Percentiles rank a stretch among this genome's conserved stretches.
Conservation (phyloP, 2,329 filamentous ascomycete species). For the Ceratocystis eucalypticola region DNA sequence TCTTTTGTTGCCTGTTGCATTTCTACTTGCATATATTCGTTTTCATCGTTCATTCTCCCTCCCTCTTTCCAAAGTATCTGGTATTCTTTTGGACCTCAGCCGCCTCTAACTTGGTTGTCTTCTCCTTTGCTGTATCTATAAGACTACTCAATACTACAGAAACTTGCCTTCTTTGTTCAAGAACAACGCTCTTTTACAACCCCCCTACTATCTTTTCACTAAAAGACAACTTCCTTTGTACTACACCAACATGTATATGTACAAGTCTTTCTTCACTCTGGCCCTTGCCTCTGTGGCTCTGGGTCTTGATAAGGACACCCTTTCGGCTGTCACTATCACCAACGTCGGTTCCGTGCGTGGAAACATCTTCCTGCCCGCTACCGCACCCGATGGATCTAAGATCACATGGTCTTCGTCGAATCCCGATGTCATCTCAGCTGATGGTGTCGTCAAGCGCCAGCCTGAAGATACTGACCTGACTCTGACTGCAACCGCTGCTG, state of each 20-base stretch:
- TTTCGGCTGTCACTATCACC: conserved; percentile 23
- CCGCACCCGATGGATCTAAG: conserved; percentile 23
- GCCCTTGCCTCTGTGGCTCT: conserved; percentile 13
- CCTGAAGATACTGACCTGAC: conserved; percentile 23
- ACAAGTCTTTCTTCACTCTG: conserved; percentile 9
- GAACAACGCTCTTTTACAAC: neutral
- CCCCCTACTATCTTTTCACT: neutral
- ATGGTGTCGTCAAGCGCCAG: conserved; percentile 29
- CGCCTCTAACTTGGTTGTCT: neutral
- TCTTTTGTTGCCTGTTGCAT: neutral
- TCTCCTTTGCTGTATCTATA: neutral
- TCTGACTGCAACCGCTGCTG: conserved; percentile 28
- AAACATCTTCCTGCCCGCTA: conserved; percentile 28
- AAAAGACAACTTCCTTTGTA: neutral
- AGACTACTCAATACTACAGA: neutral
- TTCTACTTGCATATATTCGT: neutral
- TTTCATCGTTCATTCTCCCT: neutral
- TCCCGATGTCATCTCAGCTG: conserved; percentile 25
- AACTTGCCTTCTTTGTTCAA: neutral
- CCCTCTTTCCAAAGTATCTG: neutral
- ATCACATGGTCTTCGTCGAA: conserved; percentile 29
- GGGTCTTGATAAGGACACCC: conserved; percentile 18
- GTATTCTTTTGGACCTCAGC: neutral
- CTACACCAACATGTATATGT: conserved; percentile 8
- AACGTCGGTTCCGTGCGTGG: conserved; percentile 30